These are phyloP conservation scores for Talaromyces sp. DNA, from an alignment of 2,329 filamentous ascomycete genomes.

Conservation along the genomic window DNA sequence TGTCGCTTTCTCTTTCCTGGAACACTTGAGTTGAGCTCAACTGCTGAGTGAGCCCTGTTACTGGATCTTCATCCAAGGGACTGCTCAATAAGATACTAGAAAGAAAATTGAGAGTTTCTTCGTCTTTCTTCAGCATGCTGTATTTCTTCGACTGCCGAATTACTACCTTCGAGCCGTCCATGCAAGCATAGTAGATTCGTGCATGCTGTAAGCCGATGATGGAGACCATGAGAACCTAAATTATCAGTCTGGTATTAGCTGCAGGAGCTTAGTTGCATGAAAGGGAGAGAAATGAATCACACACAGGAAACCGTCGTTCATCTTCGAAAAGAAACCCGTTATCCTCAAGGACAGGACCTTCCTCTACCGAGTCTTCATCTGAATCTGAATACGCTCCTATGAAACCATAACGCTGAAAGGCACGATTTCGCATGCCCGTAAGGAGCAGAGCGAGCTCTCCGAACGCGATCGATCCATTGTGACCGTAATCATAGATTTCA, in stretches of 20 bases:
- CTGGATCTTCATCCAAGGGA: not conserved
- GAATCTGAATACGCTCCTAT: not conserved
- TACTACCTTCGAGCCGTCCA: constrained; percentile 2
- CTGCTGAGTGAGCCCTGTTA: not conserved
- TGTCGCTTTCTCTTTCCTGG: too few relatives aligned
- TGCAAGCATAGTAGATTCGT: constrained; percentile 8
- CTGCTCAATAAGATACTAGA: not conserved
- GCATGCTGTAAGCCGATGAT: not conserved
- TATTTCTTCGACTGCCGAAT: constrained; percentile 4
- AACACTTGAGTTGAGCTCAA: not conserved
- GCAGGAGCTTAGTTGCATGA: not conserved
- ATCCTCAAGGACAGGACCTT: not conserved
- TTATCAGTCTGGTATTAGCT: not conserved
- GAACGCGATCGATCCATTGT: constrained; percentile 1
- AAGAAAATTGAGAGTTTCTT: not conserved
- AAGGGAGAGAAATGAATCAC: not conserved
- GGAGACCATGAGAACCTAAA: constrained; percentile 10
- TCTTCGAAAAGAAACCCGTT: not conserved
- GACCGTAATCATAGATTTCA: not conserved
- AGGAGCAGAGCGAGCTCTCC: not conserved
- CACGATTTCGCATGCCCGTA: constrained; percentile 7
- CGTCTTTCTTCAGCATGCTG: not conserved
- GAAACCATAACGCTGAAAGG: not conserved
- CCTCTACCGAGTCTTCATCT: not conserved
- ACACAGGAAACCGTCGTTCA: constrained; percentile 10